Conservation (phyloP, 306 rosid species). For the Hippophae tibetana region DNA sequence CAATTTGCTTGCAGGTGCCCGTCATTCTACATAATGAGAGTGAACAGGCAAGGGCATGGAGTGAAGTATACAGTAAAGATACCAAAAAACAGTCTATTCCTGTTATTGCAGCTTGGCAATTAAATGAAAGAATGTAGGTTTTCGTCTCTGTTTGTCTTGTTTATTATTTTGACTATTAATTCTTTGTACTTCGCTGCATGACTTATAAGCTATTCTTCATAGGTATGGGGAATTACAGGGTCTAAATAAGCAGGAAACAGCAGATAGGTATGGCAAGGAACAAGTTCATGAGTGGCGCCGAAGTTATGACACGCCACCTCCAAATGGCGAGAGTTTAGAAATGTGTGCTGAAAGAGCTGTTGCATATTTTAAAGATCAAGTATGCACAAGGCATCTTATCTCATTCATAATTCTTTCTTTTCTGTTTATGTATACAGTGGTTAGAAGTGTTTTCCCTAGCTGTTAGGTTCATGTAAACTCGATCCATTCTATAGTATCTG, state of each 20-base stretch:
- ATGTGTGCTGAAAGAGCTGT: constrained; percentile 99
- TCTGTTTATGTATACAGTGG: neutral
- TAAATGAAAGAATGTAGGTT: constrained; percentile 92
- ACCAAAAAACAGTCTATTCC: constrained; percentile 91
- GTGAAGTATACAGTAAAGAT: constrained; percentile 83
- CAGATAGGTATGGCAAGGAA: constrained; percentile 91
- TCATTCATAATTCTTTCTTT: neutral
- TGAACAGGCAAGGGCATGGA: constrained; percentile 79
- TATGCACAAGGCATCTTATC: constrained; percentile 24
- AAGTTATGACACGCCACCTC: constrained; percentile 91
- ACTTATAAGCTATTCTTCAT: constrained; percentile 15
- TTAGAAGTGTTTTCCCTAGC: constrained; percentile 1
- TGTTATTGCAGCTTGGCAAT: constrained; percentile 75
- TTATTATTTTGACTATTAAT: constrained; percentile 8
- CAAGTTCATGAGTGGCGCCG: constrained; percentile 99
- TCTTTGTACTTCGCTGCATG: neutral
- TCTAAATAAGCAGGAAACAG: constrained; percentile 96
- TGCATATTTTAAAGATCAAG: constrained; percentile 87
- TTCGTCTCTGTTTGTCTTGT: constrained; percentile 17
- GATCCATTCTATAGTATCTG: constrained; percentile 18
- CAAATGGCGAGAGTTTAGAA: constrained; percentile 98
- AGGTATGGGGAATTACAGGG: constrained; percentile 99
- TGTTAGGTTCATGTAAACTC: constrained; percentile 5
- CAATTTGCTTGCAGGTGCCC: constrained; percentile 56
- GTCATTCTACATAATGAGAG: constrained; percentile 73